Evolutionary conservation across 2,329 filamentous ascomycete species (phyloP).

Genomic region (Bipolaris oryzae): DNA sequence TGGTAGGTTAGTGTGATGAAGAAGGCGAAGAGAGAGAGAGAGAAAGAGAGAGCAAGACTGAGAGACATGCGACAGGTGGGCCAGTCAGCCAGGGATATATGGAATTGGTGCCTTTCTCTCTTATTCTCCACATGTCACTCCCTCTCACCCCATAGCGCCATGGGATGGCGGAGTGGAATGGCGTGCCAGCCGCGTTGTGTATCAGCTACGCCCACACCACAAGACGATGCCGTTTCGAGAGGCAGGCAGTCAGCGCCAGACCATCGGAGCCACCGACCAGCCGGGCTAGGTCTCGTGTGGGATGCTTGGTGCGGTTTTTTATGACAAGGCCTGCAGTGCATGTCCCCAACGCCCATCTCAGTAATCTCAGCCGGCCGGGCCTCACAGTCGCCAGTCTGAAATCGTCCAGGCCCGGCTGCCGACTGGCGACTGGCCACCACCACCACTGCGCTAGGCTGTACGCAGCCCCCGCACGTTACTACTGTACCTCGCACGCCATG

Average conservation of each 20-base stretch:
- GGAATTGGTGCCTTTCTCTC: background rate
- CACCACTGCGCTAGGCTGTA: too few species aligned
- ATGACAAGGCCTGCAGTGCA: background rate
- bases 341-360: background rate
- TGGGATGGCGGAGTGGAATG: background rate
- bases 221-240: constrained; percentile 9
- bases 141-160: background rate
- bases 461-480: too few species aligned
- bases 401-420: too few species aligned
- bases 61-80: background rate
- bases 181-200: constrained; percentile 2
- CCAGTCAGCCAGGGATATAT: background rate
- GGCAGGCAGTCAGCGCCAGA: background rate
- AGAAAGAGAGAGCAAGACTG: background rate
- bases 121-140: background rate
- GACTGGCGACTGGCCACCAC: too few species aligned
- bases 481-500: too few species aligned
- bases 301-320: constrained; percentile 1
- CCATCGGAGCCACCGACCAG: background rate
- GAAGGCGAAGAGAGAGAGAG: too few species aligned
- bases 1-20: background rate
- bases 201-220: constrained; percentile 15
- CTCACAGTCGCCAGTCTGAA: background rate
- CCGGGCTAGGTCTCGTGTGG: background rate
- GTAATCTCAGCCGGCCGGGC: background rate